Evolutionary conservation across 352 stramenopile species (phyloP), one percentile per base, ranked within the genome.

Genomic region (Phytophthora multivora): DNA sequence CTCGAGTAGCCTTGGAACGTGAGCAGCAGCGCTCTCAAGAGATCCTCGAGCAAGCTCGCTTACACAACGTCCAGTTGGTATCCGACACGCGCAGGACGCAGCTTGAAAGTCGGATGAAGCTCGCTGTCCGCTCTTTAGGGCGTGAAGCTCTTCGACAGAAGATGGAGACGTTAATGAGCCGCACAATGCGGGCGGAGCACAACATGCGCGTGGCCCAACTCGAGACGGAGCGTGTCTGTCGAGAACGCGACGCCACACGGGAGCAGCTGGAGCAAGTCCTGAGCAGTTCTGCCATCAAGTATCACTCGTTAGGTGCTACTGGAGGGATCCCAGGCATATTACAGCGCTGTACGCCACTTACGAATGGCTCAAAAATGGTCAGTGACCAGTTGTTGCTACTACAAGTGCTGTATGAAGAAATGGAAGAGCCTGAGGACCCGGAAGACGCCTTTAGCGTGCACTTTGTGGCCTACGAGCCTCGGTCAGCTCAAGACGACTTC

Each of bases 131-230:
- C 8, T 88, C 71, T 31, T 55, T 93, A 0, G 81, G 81, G 4
- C 86, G 84, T 42, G 79, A 90, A n/a, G 77, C 81, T 9, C 56
- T 93, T 10, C 70, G 63, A 4, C 71, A 82, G 7, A 89, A 91
- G n/a, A 79, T 89, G 66, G 82, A 89, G 51, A 61, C 63, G 11
- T 58, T 91, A 7, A 69, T 87, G 41, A 75, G 64, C 0, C 69
- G 79, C 21, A 63, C 71, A 3, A 71, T 89, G 26, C 64, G 75
- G 4, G 78, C 82, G 0, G 82, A 91, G 45, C 79, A 91, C 21
- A 59, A 62, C 16, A 81, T 87, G 75, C 77, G 76, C 2, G 72
- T 66, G 0, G 73, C 79, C 7, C 76, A 88, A 55, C 52, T 88
- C 4, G 71, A 89, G 43, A 60, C 48, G 4, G 51, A 70, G 19